phyloP scores from a whole-genome alignment of 345 rosid species.

The Corymbia maculata region DNA sequence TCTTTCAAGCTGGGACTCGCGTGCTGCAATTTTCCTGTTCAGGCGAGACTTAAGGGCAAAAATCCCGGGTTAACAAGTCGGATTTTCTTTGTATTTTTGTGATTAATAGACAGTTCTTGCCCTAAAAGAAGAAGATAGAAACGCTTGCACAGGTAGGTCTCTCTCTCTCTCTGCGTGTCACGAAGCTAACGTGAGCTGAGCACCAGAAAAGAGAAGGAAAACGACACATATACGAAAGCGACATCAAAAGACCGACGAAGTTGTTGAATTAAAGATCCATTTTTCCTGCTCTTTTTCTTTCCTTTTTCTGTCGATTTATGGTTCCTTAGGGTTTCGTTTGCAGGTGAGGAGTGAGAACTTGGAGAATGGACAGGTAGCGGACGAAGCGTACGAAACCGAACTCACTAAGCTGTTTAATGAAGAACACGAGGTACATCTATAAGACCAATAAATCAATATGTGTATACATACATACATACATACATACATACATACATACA shows the following conservation, averaged over 20 bases:
- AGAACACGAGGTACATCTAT: conserved; percentile 63
- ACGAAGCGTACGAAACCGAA: conserved; percentile 68
- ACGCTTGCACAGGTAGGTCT: background rate
- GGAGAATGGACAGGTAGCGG: conserved; percentile 39
- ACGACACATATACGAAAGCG: background rate
- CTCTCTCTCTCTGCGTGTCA: conserved; percentile 14
- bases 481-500: too few species aligned
- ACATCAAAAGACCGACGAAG: background rate
- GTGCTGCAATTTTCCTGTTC: background rate
- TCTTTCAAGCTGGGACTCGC: background rate
- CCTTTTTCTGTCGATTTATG: background rate
- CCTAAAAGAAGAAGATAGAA: background rate
- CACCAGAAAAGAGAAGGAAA: background rate
- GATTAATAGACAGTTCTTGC: background rate
- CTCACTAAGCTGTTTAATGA: conserved; percentile 70
- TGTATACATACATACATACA: background rate
- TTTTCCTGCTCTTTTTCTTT: background rate
- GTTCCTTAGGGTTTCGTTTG: background rate
- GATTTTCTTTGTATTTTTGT: background rate
- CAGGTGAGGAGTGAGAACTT: conserved; percentile 53
- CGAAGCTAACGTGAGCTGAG: conserved; percentile 53
- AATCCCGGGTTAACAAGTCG: background rate
- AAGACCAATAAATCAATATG: background rate
- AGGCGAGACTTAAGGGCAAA: background rate
- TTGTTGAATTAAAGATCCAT: background rate